Conservation (phyloP, 768 basidiomycete genomes). For the Mycena vulgaris region DNA sequence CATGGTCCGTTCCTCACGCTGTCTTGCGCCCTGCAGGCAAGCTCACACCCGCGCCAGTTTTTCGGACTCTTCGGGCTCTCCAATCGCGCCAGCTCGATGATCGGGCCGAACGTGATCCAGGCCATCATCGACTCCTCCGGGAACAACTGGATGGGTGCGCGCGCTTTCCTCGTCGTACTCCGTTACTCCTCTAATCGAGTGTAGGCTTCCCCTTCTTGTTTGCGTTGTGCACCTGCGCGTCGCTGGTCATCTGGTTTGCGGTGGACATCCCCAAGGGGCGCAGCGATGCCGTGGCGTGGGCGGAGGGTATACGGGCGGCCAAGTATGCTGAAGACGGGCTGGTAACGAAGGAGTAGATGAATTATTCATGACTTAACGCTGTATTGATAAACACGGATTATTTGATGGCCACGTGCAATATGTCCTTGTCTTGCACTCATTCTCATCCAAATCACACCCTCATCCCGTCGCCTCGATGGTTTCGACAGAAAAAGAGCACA, state of each 20-base stretch:
- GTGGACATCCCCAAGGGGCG: slow-evolving; percentile 77
- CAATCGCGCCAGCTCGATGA: slow-evolving; percentile 89
- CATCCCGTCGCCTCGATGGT: too few relatives aligned
- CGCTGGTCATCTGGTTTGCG: slow-evolving; percentile 83
- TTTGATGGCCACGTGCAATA: too few relatives aligned
- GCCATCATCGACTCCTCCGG: slow-evolving; percentile 82
- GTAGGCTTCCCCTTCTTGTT: slow-evolving; percentile 85
- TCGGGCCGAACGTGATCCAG: slow-evolving; percentile 89
- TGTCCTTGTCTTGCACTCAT: too few relatives aligned
- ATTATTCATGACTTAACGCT: background rate
- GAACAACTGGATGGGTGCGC: slow-evolving; percentile 77
- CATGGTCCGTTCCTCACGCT: slow-evolving; percentile 50
- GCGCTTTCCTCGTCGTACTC: background rate
- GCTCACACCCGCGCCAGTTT: slow-evolving; percentile 63
- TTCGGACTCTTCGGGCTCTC: slow-evolving; percentile 91
- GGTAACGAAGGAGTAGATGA: slow-evolving; percentile 30
- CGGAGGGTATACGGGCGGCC: slow-evolving; percentile 48
- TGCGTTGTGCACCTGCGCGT: slow-evolving; percentile 75
- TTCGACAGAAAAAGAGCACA: background rate
- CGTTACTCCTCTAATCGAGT: background rate
- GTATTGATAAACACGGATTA: too few relatives aligned
- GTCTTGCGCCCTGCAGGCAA: background rate
- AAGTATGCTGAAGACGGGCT: slow-evolving; percentile 39
- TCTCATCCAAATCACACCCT: too few relatives aligned
- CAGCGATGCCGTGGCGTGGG: slow-evolving; percentile 74